Evolutionary conservation across 805 yeast genomes (phyloP).

Genomic region (Kuraishia molischiana): DNA sequence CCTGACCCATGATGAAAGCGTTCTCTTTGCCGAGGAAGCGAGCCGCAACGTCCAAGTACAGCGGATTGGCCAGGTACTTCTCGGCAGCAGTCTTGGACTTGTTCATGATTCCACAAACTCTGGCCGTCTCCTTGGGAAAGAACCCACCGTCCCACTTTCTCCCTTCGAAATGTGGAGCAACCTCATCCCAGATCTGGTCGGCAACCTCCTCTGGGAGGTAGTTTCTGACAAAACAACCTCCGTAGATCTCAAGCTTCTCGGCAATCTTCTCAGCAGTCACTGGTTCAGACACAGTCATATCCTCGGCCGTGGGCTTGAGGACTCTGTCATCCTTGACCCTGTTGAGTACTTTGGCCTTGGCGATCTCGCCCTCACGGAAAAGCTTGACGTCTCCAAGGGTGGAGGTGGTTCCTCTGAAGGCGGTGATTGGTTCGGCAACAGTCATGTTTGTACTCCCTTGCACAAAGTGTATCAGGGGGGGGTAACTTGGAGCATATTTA

Average conservation of each 20-base stretch:
- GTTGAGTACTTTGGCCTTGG: background rate
- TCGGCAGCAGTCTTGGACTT: conserved; percentile 5
- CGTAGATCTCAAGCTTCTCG: conserved; percentile 11
- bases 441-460: background rate
- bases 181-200: conserved; percentile 9
- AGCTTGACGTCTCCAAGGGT: background rate
- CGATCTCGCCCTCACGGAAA: background rate
- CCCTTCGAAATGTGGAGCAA: conserved; percentile 10
- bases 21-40: conserved; percentile 1
- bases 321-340: background rate
- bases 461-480: background rate
- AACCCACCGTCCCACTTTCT: conserved; percentile 14
- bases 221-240: conserved; percentile 13
- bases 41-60: conserved; percentile 1
- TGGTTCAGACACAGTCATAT: conserved; percentile 3
- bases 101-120: conserved; percentile 10
- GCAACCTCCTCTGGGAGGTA: conserved; percentile 6
- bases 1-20: conserved; percentile 2
- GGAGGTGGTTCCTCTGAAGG: background rate
- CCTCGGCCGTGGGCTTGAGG: conserved; percentile 3
- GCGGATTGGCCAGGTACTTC: conserved; percentile 1
- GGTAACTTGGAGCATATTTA: background rate
- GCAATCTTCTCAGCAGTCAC: conserved; percentile 4
- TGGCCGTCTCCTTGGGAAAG: conserved; percentile 13
- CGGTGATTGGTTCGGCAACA: background rate